Evolutionary conservation across 2,329 filamentous ascomycete species (phyloP), one percentile per base, ranked within the genome.

Genomic region (Chaetomium strumarium): DNA sequence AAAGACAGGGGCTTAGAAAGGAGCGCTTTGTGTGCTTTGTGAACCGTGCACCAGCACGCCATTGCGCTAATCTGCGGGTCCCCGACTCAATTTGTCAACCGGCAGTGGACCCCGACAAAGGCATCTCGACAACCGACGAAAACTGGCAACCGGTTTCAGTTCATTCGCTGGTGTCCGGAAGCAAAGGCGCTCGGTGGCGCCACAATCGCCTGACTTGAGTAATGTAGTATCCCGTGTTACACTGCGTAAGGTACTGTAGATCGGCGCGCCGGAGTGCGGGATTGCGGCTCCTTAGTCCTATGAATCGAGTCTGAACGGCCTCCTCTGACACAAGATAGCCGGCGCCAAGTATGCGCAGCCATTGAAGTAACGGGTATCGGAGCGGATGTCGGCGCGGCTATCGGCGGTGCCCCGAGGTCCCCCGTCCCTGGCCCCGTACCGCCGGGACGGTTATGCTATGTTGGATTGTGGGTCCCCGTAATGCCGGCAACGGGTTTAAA

Each of bases 361-460:
- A 38, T 24, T 24, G 4, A 24, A 24, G 4, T 24, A 13, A 1
- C 42, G 49, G 49, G 5, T 34, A 29, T 53, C 38, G 50, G 38
- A 29, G 33, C 46, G 46, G 46, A 2, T 49, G 17, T 49, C 51
- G 51, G 46, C 5, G 12, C 52, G 52, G 52, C 3, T 54, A 17
- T 50, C 52, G 52, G 52, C 12, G n/a, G 14, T 16, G 13, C 24
- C 36, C 30, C 12, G 10, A 31, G 9, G 9, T 41, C n/a, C 6
- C 47, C 47, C 42, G 42, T n/a, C n/a, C n/a, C n/a, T n/a, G n/a
- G n/a, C n/a, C 16, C 52, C 47, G 31, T 16, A 13, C 9, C 29
- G 9, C 42, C 39, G 46, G 51, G 24, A 20, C 16, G 31, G 48
- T 13, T 33, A 29, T 37, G 17, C 14, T 5, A 20, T 4, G 31